Base-by-base conservation (phyloP, 768 basidiomycete species). In the Boletus subcaerulescens region DNA sequence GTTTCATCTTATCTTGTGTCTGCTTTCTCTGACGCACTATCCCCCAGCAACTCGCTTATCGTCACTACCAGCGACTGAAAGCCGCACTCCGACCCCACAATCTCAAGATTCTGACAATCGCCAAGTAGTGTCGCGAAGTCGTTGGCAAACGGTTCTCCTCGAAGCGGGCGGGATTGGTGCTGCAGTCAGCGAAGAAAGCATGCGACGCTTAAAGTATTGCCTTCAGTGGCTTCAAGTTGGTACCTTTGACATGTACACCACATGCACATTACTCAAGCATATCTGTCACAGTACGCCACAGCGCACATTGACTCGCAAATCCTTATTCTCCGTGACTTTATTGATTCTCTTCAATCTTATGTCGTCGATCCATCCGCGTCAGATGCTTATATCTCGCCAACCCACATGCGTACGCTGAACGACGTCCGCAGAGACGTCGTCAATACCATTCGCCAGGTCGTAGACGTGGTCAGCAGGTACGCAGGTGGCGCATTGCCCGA, bases 131-230 rank as follows among this genome's bases (percentile, higher is more conserved):
- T 82, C 81, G 45, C 80, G 91, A n/a, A 88, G 88, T 68, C 77
- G 89, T 40, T 93, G 90, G 92, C 91, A 93, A 61, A 82, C 87
- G 0, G 80, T 94, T 26, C 73, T 95, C 39, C 76, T 88, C 22
- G 93, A 95, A 71, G 93, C 91, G 3, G 91, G 93, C 14, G 93
- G 93, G 0, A 76, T 96, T 33, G 82, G 91, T 53, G 91, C 90
- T 0, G 93, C 93, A 9, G 76, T 95, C 32, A 93, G 91, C 68
- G 92, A 94, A 58, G 93, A 95, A 70, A 93, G 86, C 64, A 89
- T 96, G 88, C 77, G 89, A 52, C 77, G 89, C 50, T 71, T 96
- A 39, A 85, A 85, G 66, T 95, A 94, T 65, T 93, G 90, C 71
- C 67, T 96, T 29, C 83, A 91, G 53, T 95, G 92, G 91, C 76